Percentiles rank a stretch among this genome's conserved stretches.
Conservation (phyloP, 1,284 basidiomycete species). For the Cryptococcus depauperatus region DNA sequence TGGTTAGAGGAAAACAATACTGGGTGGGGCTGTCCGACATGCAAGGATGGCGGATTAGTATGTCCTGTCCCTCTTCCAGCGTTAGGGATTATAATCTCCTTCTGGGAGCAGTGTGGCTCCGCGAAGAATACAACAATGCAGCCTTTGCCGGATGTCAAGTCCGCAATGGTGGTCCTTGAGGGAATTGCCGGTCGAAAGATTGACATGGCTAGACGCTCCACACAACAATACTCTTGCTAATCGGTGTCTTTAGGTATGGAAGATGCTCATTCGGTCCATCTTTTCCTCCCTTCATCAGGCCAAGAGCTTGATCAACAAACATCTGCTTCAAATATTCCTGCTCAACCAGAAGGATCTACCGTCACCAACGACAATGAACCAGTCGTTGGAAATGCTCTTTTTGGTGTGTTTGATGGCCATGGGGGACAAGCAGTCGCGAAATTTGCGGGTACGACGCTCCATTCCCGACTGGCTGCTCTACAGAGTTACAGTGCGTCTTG, state of each 20-base stretch:
- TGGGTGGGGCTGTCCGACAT: conserved; percentile 85
- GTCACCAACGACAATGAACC: conserved; percentile 48
- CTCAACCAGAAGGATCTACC: conserved; percentile 43
- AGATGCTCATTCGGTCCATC: conserved; percentile 82
- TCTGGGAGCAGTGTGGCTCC: too few species aligned
- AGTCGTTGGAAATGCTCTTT: conserved; percentile 54
- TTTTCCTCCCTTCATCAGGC: conserved; percentile 46
- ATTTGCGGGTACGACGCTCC: conserved; percentile 83
- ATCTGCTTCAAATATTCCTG: conserved; percentile 47
- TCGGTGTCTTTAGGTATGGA: conserved; percentile 62
- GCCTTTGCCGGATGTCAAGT: too few species aligned
- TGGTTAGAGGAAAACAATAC: conserved; percentile 64
- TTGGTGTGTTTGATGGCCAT: conserved; percentile 97
- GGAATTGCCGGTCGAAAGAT: too few species aligned
- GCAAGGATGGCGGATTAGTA: conserved; percentile 99
- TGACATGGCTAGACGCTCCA: too few species aligned
- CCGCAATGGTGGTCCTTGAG: too few species aligned
- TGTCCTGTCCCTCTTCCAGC: conserved; percentile 52
- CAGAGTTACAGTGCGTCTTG: conserved; percentile 56
- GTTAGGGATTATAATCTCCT: too few species aligned
- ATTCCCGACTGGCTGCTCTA: conserved; percentile 66
- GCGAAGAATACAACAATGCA: too few species aligned
- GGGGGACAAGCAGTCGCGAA: conserved; percentile 85
- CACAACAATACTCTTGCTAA: too few species aligned
- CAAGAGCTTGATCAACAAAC: conserved; percentile 6